Base-by-base conservation (phyloP, 257 asterid species). In the Solanum chiquidenum region DNA sequence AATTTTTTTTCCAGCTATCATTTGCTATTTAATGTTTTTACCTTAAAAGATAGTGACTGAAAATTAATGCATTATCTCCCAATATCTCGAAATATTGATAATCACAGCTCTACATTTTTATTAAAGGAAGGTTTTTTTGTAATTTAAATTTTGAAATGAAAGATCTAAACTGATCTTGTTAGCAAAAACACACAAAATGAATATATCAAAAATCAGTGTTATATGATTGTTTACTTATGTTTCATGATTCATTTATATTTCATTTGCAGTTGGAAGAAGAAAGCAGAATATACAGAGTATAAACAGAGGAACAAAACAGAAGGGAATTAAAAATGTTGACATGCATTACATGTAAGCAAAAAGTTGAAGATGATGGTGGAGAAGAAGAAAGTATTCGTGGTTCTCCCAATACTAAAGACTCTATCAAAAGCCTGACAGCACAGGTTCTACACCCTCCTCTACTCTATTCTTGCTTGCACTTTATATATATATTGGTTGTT, bases 341-440 rank as follows among this genome's bases (percentile, higher is more conserved):
- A 91, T 97, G 99, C 92, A 94, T 95, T 75, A 94, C 98, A 86
- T 95, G 99, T 74, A 96, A 96, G 91, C 99, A 92, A 90, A 91
- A 92, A 86, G 93, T 85, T 25, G 99, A 93, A 38, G 77, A 72
- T 69, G 95, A 89, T 13, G 95, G 88, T 10, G 97, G 90, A 31
- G 97, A 93, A 71, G 91, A 90, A 87, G 91, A 31, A 31, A 6
- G 92, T 91, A 88, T 92, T 95, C 95, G 98, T 89, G 98, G 96
- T 91, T 92, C 96, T 87, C 98, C 98, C 90, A 92, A 86, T 89
- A 92, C 94, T 62, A 97, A 93, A 94, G 97, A 95, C 93, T 92
- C 98, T 96, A 94, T 97, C 97, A 95, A 95, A 95, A 93, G 98
- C 98, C 98, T 97, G 88, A 90, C 98, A 40, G 89, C 93, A 27